Conservation (phyloP, 768 basidiomycete genomes). For the Mycena latifolia region DNA sequence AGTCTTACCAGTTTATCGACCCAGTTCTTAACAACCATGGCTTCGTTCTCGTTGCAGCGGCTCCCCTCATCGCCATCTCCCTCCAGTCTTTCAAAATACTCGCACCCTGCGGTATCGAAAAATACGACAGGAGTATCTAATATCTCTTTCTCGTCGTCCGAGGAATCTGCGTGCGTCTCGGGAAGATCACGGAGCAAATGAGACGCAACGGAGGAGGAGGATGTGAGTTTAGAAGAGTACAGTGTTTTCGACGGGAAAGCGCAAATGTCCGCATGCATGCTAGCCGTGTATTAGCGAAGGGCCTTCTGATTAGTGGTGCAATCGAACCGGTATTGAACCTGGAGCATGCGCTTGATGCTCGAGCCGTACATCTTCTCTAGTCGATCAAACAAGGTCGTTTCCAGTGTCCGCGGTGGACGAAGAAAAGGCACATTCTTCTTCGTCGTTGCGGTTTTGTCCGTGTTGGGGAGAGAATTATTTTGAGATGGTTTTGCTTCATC, state of each 20-base stretch:
- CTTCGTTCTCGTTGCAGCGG: conserved; percentile 95
- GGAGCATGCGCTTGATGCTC: conserved; percentile 87
- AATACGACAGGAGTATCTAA: conserved; percentile 88
- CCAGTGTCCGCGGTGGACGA: conserved; percentile 77
- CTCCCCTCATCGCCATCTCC: conserved; percentile 91
- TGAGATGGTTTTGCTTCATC: conserved; percentile 34
- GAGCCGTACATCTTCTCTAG: conserved; percentile 90
- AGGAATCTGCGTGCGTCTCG: conserved; percentile 59
- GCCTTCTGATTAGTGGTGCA: not conserved
- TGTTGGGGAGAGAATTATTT: conserved; percentile 21
- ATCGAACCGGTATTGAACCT: conserved; percentile 87
- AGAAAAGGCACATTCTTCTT: conserved; percentile 43
- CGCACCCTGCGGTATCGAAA: conserved; percentile 94
- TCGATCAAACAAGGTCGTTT: conserved; percentile 93
- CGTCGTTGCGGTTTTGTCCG: conserved; percentile 24
- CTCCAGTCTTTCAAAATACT: conserved; percentile 89
- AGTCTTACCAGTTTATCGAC: conserved; percentile 76
- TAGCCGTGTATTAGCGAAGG: conserved; percentile 43
- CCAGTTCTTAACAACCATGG: conserved; percentile 85
- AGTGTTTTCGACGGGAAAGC: conserved; percentile 87
- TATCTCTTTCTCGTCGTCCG: conserved; percentile 79
- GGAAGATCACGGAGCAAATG: conserved; percentile 83
- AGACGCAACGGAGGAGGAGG: conserved; percentile 76
- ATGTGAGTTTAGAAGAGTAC: conserved; percentile 78
- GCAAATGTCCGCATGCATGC: conserved; percentile 92